Evolutionary conservation across 805 yeast genomes (phyloP).

Genomic region (Candida chilensis): DNA sequence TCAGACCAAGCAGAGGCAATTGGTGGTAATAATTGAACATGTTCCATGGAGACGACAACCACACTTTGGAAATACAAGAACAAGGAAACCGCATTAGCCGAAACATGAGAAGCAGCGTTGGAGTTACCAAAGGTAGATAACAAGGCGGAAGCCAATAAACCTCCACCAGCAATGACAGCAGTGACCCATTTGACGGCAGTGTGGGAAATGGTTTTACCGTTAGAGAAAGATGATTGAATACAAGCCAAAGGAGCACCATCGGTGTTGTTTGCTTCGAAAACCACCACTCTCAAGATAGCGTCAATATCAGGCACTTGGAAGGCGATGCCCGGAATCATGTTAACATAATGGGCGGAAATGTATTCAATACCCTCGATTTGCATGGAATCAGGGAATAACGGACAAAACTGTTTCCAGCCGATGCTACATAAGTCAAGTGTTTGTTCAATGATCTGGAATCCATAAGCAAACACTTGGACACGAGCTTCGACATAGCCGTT

Average conservation of each 20-base stretch:
- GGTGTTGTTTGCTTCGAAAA: conserved; percentile 24
- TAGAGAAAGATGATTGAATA: conserved; percentile 63
- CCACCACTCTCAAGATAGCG: conserved; percentile 56
- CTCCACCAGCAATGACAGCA: conserved; percentile 82
- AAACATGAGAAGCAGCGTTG: conserved; percentile 79
- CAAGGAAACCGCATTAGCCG: conserved; percentile 79
- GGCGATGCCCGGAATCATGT: conserved; percentile 74
- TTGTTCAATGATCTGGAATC: conserved; percentile 57
- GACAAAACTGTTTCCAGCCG: conserved; percentile 86
- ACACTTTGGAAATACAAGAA: conserved; percentile 85
- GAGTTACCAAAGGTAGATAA: conserved; percentile 81
- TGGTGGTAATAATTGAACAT: conserved; percentile 83
- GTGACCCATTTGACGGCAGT: conserved; percentile 88
- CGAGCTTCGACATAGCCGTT: conserved; percentile 60
- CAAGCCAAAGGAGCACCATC: conserved; percentile 50
- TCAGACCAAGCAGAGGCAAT: conserved; percentile 90
- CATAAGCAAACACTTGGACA: conserved; percentile 76
- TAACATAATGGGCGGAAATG: conserved; percentile 36
- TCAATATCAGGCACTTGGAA: conserved; percentile 83
- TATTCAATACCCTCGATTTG: conserved; percentile 67
- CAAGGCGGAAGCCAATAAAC: conserved; percentile 76
- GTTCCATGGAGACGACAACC: conserved; percentile 76
- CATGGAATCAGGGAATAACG: conserved; percentile 73
- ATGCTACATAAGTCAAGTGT: conserved; percentile 54
- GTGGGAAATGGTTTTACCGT: conserved; percentile 77